Percentiles rank a stretch among this genome's conserved stretches.
These are phyloP conservation scores for Kitagawia praeruptora DNA, from an alignment of 129 eudicot species.

Conservation along the genomic window DNA sequence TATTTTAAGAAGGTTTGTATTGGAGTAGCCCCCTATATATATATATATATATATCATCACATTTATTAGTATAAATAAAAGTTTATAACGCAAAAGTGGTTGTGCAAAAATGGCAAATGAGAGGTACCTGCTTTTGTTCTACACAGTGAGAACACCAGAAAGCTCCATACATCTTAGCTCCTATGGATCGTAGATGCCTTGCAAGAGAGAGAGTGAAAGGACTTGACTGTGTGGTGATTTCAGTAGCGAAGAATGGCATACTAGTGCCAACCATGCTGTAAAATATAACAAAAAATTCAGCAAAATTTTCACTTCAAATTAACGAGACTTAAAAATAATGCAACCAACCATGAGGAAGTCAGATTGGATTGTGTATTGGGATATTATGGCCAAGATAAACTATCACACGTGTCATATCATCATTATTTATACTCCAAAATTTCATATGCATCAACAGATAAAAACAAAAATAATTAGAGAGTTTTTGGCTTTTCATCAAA, in stretches of 20 bases:
- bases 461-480: background rate
- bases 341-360: background rate
- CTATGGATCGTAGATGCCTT: constrained; percentile 66
- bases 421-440: background rate
- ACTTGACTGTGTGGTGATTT: constrained; percentile 59
- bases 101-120: background rate
- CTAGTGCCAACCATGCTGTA: constrained; percentile 47
- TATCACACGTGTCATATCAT: background rate
- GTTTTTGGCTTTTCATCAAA: background rate
- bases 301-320: constrained; percentile 8
- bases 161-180: constrained; percentile 98
- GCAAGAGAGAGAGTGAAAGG: constrained; percentile 81
- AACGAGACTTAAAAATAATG: background rate
- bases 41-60: background rate
- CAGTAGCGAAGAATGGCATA: constrained; percentile 54
- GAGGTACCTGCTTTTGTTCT: constrained; percentile 86
- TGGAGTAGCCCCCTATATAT: too few species aligned
- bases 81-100: background rate
- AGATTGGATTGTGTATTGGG: background rate
- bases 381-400: background rate
- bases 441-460: background rate
- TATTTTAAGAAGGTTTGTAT: too few species aligned
- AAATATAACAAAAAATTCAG: background rate
- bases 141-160: constrained; percentile 96
- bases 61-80: background rate